Evolutionary conservation across 2,329 filamentous ascomycete species (phyloP).

Genomic region (Alternaria ethzedia): DNA sequence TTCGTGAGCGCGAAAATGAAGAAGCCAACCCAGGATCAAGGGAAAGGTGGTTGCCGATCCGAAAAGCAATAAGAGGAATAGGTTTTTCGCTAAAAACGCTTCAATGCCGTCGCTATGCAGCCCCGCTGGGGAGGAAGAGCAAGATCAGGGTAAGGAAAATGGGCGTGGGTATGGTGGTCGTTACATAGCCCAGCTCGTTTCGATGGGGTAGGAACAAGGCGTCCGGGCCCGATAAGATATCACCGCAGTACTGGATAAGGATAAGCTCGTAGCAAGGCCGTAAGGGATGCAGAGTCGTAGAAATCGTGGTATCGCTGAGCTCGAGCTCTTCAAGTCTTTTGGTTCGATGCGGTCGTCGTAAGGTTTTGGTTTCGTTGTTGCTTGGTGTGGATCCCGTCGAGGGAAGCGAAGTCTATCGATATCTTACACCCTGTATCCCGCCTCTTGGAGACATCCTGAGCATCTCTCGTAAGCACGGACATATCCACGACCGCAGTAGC

Average conservation of each 20-base stretch:
- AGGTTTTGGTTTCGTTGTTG: constrained; percentile 15
- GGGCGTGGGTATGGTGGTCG: not conserved
- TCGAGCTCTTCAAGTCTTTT: constrained; percentile 47
- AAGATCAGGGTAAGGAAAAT: constrained; percentile 27
- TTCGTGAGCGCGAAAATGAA: not conserved
- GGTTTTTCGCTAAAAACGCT: constrained; percentile 42
- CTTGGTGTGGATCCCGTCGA: not conserved
- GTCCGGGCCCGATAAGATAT: not conserved
- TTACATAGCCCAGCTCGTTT: not conserved
- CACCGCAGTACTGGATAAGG: not conserved
- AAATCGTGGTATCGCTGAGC: constrained; percentile 44
- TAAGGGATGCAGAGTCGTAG: constrained; percentile 17
- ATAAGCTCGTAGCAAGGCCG: not conserved
- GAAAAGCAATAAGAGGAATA: not conserved
- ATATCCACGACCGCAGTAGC: constrained; percentile 48
- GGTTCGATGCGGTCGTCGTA: constrained; percentile 4
- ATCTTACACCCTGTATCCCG: constrained; percentile 42
- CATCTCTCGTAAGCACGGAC: constrained; percentile 53
- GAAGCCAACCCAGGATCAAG: not conserved
- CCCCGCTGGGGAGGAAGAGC: constrained; percentile 20
- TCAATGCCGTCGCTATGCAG: constrained; percentile 47
- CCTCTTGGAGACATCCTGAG: constrained; percentile 50
- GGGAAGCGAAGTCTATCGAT: not conserved
- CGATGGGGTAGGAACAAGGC: not conserved
- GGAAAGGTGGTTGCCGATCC: constrained; percentile 4